A percentile compares a stretch with the other conserved stretches of the same genome.
Conservation (phyloP, 2,329 filamentous ascomycete species). For the Plenodomus tracheiphilus region DNA sequence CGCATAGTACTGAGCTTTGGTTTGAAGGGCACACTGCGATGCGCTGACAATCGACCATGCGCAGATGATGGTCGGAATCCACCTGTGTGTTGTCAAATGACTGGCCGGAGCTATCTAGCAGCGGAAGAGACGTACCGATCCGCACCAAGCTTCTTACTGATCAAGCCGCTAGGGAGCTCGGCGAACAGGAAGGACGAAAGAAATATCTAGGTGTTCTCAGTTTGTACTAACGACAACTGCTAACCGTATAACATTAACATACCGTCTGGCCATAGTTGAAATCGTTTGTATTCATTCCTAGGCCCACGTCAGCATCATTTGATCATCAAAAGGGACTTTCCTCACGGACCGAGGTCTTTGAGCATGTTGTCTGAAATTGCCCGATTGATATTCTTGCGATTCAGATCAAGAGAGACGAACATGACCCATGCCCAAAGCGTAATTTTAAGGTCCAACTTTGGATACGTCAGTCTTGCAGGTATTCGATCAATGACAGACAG, state of each 20-base stretch:
- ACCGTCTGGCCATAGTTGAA: constrained; percentile 47
- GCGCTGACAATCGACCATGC: constrained; percentile 42
- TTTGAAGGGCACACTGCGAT: constrained; percentile 41
- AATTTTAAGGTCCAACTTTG: constrained; percentile 32
- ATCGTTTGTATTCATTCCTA: constrained; percentile 36
- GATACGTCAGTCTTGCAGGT: neutral
- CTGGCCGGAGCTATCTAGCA: neutral
- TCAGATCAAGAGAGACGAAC: constrained; percentile 54
- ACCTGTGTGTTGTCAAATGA: constrained; percentile 16
- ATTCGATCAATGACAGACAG: neutral
- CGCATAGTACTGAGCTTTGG: constrained; percentile 42
- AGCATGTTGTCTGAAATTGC: constrained; percentile 43
- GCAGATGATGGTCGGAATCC: constrained; percentile 44
- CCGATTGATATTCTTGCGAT: constrained; percentile 53
- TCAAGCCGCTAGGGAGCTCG: constrained; percentile 54
- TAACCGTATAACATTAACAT: neutral
- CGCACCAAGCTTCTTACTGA: constrained; percentile 57
- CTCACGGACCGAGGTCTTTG: constrained; percentile 21
- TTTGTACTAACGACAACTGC: neutral
- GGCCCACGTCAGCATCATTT: neutral
- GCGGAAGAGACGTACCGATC: constrained; percentile 34
- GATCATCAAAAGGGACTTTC: constrained; percentile 14
- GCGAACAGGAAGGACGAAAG: constrained; percentile 51
- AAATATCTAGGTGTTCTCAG: constrained; percentile 25
- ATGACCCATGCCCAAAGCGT: constrained; percentile 50